Conservation (phyloP, 257 asterid genomes). For the Nemophila menziesii region DNA sequence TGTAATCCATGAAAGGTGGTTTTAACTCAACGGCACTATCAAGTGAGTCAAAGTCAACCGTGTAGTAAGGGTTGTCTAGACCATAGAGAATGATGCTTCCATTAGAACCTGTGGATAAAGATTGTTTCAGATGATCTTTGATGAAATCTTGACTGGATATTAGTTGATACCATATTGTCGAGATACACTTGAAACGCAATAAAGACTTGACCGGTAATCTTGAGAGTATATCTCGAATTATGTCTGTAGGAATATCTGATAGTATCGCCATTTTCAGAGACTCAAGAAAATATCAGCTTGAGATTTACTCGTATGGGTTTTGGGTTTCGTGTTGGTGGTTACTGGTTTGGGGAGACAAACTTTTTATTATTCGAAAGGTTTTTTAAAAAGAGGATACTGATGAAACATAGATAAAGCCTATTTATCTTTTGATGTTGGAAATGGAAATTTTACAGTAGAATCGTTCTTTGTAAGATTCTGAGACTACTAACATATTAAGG, state of each 20-base stretch:
- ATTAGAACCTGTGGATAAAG: conserved; percentile 16
- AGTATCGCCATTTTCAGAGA: not conserved
- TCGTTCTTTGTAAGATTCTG: too few relatives aligned
- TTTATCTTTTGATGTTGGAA: too few relatives aligned
- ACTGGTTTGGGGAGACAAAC: too few relatives aligned
- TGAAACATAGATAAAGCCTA: too few relatives aligned
- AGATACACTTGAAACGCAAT: conserved; percentile 37
- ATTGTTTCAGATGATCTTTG: conserved; percentile 28
- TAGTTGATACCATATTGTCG: conserved; percentile 28
- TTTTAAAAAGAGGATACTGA: too few relatives aligned
- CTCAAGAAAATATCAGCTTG: too few relatives aligned
- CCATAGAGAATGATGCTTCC: conserved; percentile 35
- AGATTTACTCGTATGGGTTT: too few relatives aligned
- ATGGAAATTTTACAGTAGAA: too few relatives aligned
- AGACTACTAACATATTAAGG: too few relatives aligned
- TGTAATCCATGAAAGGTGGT: conserved; percentile 15
- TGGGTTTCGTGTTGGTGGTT: too few relatives aligned
- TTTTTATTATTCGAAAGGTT: too few relatives aligned
- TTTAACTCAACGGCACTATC: conserved; percentile 7
- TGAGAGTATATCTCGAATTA: conserved; percentile 34
- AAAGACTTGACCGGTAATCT: conserved; percentile 48
- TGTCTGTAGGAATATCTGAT: conserved; percentile 22
- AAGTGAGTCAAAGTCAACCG: conserved; percentile 3
- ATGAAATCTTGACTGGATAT: conserved; percentile 36
- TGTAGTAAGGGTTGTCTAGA: conserved; percentile 16